Evolutionary conservation across 257 asterid species (phyloP), one percentile per base, ranked within the genome.

Genomic region (Solanum neorickii): DNA sequence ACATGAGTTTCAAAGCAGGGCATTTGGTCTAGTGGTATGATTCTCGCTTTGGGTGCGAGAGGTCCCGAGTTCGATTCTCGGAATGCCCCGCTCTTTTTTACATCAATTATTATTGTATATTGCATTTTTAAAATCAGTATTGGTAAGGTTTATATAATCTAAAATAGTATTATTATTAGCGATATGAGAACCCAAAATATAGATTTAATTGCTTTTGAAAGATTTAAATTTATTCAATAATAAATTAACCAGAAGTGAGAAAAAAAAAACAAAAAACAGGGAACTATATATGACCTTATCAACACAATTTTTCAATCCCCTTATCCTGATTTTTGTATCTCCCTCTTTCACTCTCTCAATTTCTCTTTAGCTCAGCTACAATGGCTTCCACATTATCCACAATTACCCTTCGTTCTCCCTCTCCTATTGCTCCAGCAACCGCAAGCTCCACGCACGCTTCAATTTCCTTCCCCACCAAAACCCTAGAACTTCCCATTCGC

Each of bases 21-120:
- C 96, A 93, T 92, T 95, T 93, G 99, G 98, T 93, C 95, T 94
- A 93, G 96, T 92, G 98, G 95, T 91, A 95, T 93, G 97, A 95
- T 94, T 94, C 97, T 92, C 92, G 92, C 95, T 96, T 90, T 74
- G 94, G 97, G 97, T 91, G 95, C 94, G 94, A 90, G 94, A 92
- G 96, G 98, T 92, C 98, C 91, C 90, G 91, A 92, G 94, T 93
- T 95, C 93, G 88, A 96, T 93, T 92, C 94, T 93, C 92, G 94
- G 94, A 94, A 93, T 94, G 98, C 95, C 96, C 98, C 98, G 1
- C n/a, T 11, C 14, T 33, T 15, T 69, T n/a, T 27, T 27, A 0
- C 3, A 12, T 18, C 25, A 18, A 20, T 72, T 72, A 31, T 9
- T 33, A 9, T 9, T 20, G 6, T 7, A 29, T 33, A 15, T 31